These are phyloP conservation scores for Suillus ampliporus DNA, from an alignment of 768 basidiomycete species.

Conservation along the genomic window DNA sequence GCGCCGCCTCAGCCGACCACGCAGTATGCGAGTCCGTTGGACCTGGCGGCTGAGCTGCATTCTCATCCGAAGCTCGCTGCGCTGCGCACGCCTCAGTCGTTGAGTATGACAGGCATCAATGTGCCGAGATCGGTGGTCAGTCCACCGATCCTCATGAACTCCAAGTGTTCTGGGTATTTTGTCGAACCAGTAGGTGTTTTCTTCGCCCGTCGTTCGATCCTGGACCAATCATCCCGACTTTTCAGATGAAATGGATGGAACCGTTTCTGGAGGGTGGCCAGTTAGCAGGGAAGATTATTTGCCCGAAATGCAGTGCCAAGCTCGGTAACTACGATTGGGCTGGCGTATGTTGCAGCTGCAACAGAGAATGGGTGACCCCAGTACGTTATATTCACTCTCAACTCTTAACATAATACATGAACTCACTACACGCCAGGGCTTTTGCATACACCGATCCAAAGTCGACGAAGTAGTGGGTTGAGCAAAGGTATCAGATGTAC, in stretches of 20 bases:
- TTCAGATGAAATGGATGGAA: slow-evolving; percentile 96
- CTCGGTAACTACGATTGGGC: slow-evolving; percentile 98
- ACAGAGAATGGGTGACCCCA: slow-evolving; percentile 87
- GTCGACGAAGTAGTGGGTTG: slow-evolving; percentile 60
- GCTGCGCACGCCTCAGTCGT: slow-evolving; percentile 39
- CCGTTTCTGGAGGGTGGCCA: slow-evolving; percentile 75
- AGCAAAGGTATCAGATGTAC: not conserved
- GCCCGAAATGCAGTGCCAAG: slow-evolving; percentile 91
- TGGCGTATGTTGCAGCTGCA: slow-evolving; percentile 86
- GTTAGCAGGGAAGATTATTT: slow-evolving; percentile 86
- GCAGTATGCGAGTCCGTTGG: slow-evolving; percentile 28
- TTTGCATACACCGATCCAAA: slow-evolving; percentile 72
- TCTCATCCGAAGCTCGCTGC: slow-evolving; percentile 55
- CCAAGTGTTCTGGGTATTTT: slow-evolving; percentile 95
- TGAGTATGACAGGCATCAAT: slow-evolving; percentile 36
- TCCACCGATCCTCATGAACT: slow-evolving; percentile 73
- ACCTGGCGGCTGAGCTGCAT: slow-evolving; percentile 53
- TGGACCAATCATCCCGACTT: not conserved
- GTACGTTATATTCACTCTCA: slow-evolving; percentile 49
- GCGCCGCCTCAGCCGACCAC: slow-evolving; percentile 12
- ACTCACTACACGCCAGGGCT: slow-evolving; percentile 47
- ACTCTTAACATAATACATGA: not conserved
- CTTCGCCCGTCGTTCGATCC: not conserved
- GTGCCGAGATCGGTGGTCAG: slow-evolving; percentile 38
- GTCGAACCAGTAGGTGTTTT: slow-evolving; percentile 83